These are phyloP conservation scores for Tolypocladium tropicale DNA, from an alignment of 2,329 filamentous ascomycete species.

Conservation along the genomic window DNA sequence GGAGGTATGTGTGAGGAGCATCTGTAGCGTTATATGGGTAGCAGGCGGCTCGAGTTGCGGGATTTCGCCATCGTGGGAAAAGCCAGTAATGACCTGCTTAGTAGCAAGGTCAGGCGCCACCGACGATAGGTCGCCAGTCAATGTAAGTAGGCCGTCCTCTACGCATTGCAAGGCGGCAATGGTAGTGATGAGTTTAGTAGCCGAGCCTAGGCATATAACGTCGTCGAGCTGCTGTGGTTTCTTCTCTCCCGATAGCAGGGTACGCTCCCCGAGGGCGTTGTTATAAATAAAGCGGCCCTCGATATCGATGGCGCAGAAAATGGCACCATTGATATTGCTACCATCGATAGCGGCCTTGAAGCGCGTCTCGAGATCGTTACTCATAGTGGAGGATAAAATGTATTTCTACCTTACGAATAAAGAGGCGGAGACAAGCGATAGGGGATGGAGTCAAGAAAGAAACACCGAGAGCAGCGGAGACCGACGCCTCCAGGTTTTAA, in stretches of 20 bases:
- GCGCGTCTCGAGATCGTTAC: neutral
- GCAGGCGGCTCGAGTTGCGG: conserved; percentile 21
- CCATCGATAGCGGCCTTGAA: neutral
- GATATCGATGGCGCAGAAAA: neutral
- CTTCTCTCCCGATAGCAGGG: conserved; percentile 28
- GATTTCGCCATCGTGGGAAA: conserved; percentile 27
- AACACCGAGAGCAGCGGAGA: no score
- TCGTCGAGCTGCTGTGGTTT: conserved; percentile 24
- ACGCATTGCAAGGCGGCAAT: conserved; percentile 45
- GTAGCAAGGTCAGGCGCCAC: conserved; percentile 36
- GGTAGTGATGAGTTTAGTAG: conserved; percentile 35
- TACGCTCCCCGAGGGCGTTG: conserved; percentile 28
- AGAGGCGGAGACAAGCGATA: no score
- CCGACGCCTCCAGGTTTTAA: no score
- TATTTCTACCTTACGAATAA: no score
- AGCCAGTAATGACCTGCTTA: conserved; percentile 37
- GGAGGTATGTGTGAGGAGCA: conserved; percentile 41
- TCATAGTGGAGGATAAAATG: no score
- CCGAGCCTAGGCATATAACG: conserved; percentile 25
- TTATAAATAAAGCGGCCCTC: conserved; percentile 28
- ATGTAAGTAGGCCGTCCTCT: conserved; percentile 35
- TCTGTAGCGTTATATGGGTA: conserved; percentile 35
- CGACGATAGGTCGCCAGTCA: conserved; percentile 33
- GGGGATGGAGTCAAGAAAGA: no score
- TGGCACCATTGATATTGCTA: neutral